A percentile compares a stretch with the other conserved stretches of the same genome.
phyloP scores from a whole-genome alignment of 2,329 filamentous ascomycete species.

The Saccharata proteae region DNA sequence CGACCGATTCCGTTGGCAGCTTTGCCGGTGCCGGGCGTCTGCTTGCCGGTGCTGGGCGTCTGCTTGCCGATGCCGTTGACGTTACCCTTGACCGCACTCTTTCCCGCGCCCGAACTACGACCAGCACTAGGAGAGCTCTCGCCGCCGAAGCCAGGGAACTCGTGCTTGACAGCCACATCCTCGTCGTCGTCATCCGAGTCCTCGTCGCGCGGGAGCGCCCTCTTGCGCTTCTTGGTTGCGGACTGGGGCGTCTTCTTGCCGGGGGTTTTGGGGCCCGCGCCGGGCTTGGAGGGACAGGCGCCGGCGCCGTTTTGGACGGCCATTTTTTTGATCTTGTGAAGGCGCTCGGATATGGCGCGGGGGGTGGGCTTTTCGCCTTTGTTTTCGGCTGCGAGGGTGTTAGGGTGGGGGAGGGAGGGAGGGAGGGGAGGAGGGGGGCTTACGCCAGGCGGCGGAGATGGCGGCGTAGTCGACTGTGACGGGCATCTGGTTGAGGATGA shows the following conservation, averaged over 20 bases:
- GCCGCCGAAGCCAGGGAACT: no score
- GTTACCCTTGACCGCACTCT: no score
- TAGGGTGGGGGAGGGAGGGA: not conserved
- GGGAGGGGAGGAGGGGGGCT: not conserved
- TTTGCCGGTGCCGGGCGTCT: no score
- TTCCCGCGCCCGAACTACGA: no score
- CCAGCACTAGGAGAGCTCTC: no score
- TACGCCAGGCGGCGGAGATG: conserved; percentile 6
- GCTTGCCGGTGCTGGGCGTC: no score
- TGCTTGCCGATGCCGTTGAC: no score
- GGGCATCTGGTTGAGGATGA: conserved; percentile 1
- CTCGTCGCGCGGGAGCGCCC: no score
- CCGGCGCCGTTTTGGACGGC: not conserved
- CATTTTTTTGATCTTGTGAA: conserved; percentile 5
- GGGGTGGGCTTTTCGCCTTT: conserved; percentile 6
- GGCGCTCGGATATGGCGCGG: conserved; percentile 6
- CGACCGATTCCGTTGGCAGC: no score
- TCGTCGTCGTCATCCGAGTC: not conserved
- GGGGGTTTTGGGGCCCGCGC: not conserved
- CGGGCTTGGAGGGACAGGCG: not conserved
- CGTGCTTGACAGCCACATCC: not conserved
- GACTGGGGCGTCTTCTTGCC: not conserved
- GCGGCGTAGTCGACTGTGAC: conserved; percentile 1
- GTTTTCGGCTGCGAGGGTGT: not conserved
- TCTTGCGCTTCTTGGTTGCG: conserved; percentile 1